Base-by-base conservation (phyloP, 139 green algal species). In the Tetraselmis striata region DNA sequence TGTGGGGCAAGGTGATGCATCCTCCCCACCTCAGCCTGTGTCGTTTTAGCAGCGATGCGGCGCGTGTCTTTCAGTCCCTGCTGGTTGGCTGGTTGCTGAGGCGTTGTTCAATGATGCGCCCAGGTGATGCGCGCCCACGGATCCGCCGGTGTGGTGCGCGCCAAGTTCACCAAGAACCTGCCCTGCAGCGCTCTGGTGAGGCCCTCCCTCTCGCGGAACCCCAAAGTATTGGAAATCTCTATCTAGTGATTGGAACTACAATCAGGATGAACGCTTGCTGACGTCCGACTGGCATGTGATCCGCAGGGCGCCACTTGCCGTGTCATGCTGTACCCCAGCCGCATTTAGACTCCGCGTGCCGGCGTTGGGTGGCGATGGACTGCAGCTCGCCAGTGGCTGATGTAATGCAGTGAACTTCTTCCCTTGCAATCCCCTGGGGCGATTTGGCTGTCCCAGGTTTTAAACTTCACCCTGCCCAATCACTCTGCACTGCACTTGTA, bases 161-260 rank as follows among this genome's bases (percentile, higher is more conserved):
- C 96, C 80, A 97, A 98, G 92, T 99, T 99, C 92, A 82, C 89
- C 30, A 97, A 97, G 88, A 98, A 98, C 91, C 90, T 99, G 81
- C 96, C 96, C 1, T 90, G 96, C 30, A 88, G 85, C 59, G 90
- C 92, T 77, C 88, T 97, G 79, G 88, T 90, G 77, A 80, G 88
- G 1, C 79, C n/a, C n/a, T n/a, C n/a, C n/a, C n/a, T n/a, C n/a
- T n/a, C n/a, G n/a, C n/a, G n/a, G n/a, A n/a, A n/a, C n/a, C n/a
- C n/a, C n/a, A n/a, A n/a, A n/a, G n/a, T n/a, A n/a, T n/a, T n/a
- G n/a, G n/a, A n/a, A n/a, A n/a, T n/a, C n/a, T n/a, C n/a, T n/a
- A n/a, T n/a, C n/a, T n/a, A n/a, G n/a, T 24, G 23, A 23, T 78
- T 30, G 30, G 2, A 24, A n/a, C 30, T 75, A 27, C 5, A 26